Conservation (phyloP, 2,329 filamentous ascomycete species). For the Colletotrichum sp. region DNA sequence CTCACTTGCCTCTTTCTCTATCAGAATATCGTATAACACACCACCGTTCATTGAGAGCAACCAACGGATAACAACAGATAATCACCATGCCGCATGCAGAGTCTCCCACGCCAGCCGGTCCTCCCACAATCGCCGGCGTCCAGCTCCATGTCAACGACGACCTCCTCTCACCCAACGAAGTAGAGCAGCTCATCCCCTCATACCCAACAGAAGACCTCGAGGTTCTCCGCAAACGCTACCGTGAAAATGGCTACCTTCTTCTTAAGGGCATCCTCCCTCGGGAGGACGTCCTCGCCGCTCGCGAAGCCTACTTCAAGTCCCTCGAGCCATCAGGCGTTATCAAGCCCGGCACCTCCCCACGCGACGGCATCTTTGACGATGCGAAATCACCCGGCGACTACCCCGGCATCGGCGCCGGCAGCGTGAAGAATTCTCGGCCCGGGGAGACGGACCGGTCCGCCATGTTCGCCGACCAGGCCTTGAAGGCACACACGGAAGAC, state of each 20-base stretch:
- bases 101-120: not conserved
- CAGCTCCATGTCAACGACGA: slow-evolving; percentile 34
- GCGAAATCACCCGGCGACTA: slow-evolving; percentile 4
- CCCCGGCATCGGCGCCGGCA: slow-evolving; percentile 52
- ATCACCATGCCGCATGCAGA: slow-evolving; percentile 1
- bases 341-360: slow-evolving; percentile 11
- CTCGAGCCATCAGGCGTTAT: slow-evolving; percentile 21
- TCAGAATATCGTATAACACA: fast-evolving
- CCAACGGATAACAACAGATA: fast-evolving
- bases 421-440: slow-evolving; percentile 48
- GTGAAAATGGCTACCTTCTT: slow-evolving; percentile 13
- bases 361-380: slow-evolving; percentile 26
- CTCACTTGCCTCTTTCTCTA: fast-evolving
- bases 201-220: slow-evolving; percentile 31
- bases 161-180: slow-evolving; percentile 47
- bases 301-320: slow-evolving; percentile 18
- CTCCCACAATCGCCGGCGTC: slow-evolving; percentile 5
- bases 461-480: slow-evolving; percentile 41
- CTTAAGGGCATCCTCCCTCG: slow-evolving; percentile 15
- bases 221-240: slow-evolving; percentile 3
- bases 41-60: not conserved
- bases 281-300: slow-evolving; percentile 15
- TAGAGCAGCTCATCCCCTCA: slow-evolving; percentile 46
- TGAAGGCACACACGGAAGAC: slow-evolving; percentile 56
- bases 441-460: slow-evolving; percentile 35